Evolutionary conservation across 805 yeast species (phyloP), one percentile per base, ranked within the genome.

Genomic region (Saccharomyces eubayanus): DNA sequence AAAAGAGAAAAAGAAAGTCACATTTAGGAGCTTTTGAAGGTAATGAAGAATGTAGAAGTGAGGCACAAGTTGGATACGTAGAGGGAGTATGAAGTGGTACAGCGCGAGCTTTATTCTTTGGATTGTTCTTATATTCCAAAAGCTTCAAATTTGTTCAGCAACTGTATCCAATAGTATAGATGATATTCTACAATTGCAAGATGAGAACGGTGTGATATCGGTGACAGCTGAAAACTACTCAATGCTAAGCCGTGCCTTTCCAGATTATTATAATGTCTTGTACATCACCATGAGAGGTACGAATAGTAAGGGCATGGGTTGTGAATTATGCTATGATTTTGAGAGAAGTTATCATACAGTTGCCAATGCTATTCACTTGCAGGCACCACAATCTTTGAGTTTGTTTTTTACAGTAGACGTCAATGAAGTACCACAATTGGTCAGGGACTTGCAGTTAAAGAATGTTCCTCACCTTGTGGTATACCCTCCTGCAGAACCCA

Each of bases 401-500:
- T 73, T 74, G 62, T 77, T 84, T 63, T 71, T 75, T 40, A 69
- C 73, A 46, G 77, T 80, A 11, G 91, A 85, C 55, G 76, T 81
- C 50, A 58, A 63, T 2, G 64, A 71, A 2, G 83, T 83, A 59
- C 55, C 69, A 10, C 61, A 65, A 3, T 61, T 77, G 27, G 77
- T 80, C 55, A 63, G 69, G 28, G 66, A 69, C 9, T 59, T 83
- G 51, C 65, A 70, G 2, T 62, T 86, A 53, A 68, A 68, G 2
- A 71, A 80, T 2, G 80, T 84, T 2, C 94, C 95, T 1, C 83
- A 81, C 55, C 59, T 84, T n/a, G 81, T 89, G 82, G 71, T 85
- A 2, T 76, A 80, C 53, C 89, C 90, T 3, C 85, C 82, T 3
- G 62, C 68, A 28, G 24, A n/a, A 16, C 10, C 8, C 20, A 10